Percentiles rank a stretch among this genome's conserved stretches.
Conservation (phyloP, 2,329 filamentous ascomycete genomes). For the Chaetomiaceae sp. region DNA sequence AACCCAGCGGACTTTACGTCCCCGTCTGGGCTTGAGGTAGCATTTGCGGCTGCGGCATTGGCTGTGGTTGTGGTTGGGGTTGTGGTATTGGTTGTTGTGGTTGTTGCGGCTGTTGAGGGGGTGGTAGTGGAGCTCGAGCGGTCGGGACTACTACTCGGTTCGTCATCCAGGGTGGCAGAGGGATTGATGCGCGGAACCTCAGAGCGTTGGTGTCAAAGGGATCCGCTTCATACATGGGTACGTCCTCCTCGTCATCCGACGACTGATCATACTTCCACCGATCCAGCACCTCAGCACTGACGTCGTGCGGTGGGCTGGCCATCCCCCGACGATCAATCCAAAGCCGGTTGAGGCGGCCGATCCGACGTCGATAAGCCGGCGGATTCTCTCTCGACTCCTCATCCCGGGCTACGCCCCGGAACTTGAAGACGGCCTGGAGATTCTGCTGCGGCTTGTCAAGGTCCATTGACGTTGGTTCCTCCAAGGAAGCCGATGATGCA, state of each 20-base stretch:
- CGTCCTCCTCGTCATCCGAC: constrained; percentile 77
- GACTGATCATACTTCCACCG: constrained; percentile 85
- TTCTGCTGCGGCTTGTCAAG: constrained; percentile 44
- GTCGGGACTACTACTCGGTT: constrained; percentile 9
- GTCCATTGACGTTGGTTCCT: constrained; percentile 44
- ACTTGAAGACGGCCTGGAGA: constrained; percentile 40
- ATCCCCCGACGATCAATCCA: constrained; percentile 83
- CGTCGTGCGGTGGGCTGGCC: constrained; percentile 45
- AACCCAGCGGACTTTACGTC: constrained; percentile 4
- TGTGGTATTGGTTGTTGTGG: not conserved
- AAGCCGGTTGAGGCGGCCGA: constrained; percentile 77
- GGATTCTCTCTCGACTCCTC: constrained; percentile 39
- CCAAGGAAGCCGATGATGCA: constrained; percentile 45
- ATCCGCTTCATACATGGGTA: constrained; percentile 70
- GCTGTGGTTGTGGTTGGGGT: constrained; percentile 12
- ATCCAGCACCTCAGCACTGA: constrained; percentile 50
- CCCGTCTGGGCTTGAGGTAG: constrained; percentile 6
- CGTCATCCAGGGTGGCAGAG: constrained; percentile 36
- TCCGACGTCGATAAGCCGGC: constrained; percentile 75
- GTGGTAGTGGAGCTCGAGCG: constrained; percentile 16
- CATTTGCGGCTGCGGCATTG: not conserved
- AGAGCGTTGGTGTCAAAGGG: constrained; percentile 59
- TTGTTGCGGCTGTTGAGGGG: constrained; percentile 14
- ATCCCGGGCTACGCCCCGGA: constrained; percentile 40
- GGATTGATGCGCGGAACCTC: constrained; percentile 58